A percentile compares a stretch with the other conserved stretches of the same genome.
Evolutionary conservation across 2,329 filamentous ascomycete genomes (phyloP).

Genomic region (Lasiodiplodia gonubiensis): DNA sequence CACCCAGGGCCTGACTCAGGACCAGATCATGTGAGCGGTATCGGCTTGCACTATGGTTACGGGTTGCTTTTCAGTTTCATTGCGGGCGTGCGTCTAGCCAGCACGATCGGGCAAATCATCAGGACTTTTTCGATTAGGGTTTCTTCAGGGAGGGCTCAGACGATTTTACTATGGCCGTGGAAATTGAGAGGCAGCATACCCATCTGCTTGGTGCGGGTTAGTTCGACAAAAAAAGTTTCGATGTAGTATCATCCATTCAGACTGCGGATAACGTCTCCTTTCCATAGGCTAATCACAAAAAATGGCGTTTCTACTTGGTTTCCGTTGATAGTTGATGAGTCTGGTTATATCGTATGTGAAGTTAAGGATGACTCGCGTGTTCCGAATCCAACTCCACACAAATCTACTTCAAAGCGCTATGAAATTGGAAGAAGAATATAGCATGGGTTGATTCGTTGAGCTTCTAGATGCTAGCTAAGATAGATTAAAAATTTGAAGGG

Average conservation of each 20-base stretch:
- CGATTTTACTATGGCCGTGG: conserved; percentile 11
- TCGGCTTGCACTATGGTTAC: conserved; percentile 17
- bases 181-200: conserved; percentile 26
- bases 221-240: conserved; percentile 14
- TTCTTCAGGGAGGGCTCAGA: conserved; percentile 18
- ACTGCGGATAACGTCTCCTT: conserved; percentile 23
- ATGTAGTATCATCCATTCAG: conserved; percentile 26
- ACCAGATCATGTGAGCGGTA: conserved; percentile 88
- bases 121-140: conserved; percentile 22
- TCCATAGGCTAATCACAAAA: conserved; percentile 24
- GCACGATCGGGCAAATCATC: conserved; percentile 23
- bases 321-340: background rate
- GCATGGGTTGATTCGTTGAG: too few relatives aligned
- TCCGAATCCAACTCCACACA: too few relatives aligned
- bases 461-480: too few relatives aligned
- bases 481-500: too few relatives aligned
- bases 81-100: conserved; percentile 23
- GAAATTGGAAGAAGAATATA: too few relatives aligned
- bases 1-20: conserved; percentile 79
- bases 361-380: background rate
- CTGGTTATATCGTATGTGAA: background rate
- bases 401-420: too few relatives aligned
- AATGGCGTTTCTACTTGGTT: conserved; percentile 17
- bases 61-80: conserved; percentile 24
- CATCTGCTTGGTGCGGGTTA: conserved; percentile 25